Evolutionary conservation across 192 early-diverging fungal genomes (phyloP).

Genomic region (Cladochytrium replicatum): DNA sequence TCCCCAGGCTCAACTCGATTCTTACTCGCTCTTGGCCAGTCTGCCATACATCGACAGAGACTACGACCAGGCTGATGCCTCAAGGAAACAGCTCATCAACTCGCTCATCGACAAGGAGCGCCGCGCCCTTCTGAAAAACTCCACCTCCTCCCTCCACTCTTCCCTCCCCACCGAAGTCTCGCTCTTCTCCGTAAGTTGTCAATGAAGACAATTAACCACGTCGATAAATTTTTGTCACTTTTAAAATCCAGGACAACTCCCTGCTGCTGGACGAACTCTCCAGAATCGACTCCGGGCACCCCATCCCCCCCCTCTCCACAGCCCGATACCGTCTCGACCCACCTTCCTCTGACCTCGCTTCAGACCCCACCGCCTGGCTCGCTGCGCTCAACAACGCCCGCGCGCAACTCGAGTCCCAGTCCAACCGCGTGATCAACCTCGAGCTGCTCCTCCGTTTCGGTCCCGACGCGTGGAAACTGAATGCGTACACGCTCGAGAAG

Average conservation of each 20-base stretch:
- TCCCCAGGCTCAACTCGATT: too few relatives aligned
- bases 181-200: constrained; percentile 10
- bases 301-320: constrained; percentile 18
- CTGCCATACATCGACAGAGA: constrained; percentile 33
- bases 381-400: constrained; percentile 31
- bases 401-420: constrained; percentile 38
- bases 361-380: constrained; percentile 8
- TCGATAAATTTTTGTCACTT: not conserved
- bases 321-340: constrained; percentile 21
- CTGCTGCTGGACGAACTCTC: not conserved
- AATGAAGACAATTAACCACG: not conserved
- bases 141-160: too few relatives aligned
- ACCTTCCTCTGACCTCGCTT: constrained; percentile 5
- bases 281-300: constrained; percentile 5
- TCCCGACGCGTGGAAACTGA: constrained; percentile 31
- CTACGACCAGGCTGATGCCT: not conserved
- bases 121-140: not conserved
- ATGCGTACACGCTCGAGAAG: constrained; percentile 31
- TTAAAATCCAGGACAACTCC: not conserved
- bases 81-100: constrained; percentile 5
- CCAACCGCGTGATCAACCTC: constrained; percentile 30
- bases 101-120: constrained; percentile 7
- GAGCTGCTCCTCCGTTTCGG: constrained; percentile 38
- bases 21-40: too few relatives aligned
- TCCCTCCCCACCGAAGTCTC: not conserved